Evolutionary conservation across 257 asterid genomes (phyloP).

Genomic region (Nicotiana otophora): DNA sequence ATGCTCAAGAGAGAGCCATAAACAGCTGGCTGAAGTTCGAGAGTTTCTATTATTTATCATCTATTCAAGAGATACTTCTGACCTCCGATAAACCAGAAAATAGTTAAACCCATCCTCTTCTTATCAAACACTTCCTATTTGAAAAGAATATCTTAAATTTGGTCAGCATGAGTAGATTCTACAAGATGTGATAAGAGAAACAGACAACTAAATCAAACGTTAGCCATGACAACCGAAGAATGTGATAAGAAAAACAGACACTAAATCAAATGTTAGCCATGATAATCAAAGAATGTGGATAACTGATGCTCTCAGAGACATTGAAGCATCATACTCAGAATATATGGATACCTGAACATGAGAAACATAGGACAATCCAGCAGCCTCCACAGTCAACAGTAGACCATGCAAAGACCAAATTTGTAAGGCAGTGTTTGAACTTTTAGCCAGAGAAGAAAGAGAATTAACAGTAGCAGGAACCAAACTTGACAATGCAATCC

Average conservation of each 20-base stretch:
- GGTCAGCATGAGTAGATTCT: neutral
- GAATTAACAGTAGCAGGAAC: slow-evolving; percentile 90
- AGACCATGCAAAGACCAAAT: slow-evolving; percentile 99
- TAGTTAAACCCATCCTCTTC: neutral
- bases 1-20: neutral
- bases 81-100: slow-evolving; percentile 3
- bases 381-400: slow-evolving; percentile 95
- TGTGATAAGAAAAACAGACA: neutral
- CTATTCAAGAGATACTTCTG: neutral
- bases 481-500: slow-evolving; percentile 96
- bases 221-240: too few species aligned
- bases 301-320: neutral
- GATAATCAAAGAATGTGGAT: neutral
- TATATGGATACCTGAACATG: slow-evolving; percentile 82
- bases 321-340: neutral
- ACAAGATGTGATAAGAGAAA: neutral
- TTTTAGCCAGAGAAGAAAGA: slow-evolving; percentile 75
- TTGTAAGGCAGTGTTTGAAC: slow-evolving; percentile 64
- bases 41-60: neutral
- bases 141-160: neutral
- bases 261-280: neutral
- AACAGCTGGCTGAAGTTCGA: neutral
- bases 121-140: neutral
- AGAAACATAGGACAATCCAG: slow-evolving; percentile 90
- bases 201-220: too few species aligned